These are phyloP conservation scores for Russula olivacea DNA, from an alignment of 768 basidiomycete genomes.

Conservation along the genomic window DNA sequence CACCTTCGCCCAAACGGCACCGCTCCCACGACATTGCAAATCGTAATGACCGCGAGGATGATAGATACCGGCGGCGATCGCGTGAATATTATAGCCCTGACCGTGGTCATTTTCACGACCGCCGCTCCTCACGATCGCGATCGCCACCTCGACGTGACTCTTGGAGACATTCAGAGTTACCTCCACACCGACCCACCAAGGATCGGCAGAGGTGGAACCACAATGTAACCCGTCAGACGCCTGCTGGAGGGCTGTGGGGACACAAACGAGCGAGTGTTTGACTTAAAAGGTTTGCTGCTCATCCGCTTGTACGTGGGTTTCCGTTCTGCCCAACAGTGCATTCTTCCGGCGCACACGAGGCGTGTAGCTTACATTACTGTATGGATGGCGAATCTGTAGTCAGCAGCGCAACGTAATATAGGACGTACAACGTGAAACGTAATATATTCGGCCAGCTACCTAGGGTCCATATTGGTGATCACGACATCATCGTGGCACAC, in stretches of 20 bases:
- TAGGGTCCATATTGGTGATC: too few relatives aligned
- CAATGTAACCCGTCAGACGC: constrained; percentile 26
- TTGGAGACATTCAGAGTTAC: background rate
- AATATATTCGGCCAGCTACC: too few relatives aligned
- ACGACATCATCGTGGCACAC: too few relatives aligned
- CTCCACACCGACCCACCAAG: background rate
- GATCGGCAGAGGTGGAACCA: constrained; percentile 49
- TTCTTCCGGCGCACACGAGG: constrained; percentile 2
- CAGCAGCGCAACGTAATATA: background rate
- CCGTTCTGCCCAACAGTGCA: background rate
- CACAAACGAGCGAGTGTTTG: background rate
- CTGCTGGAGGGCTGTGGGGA: background rate
- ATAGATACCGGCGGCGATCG: constrained; percentile 12
- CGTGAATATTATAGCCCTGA: constrained; percentile 25
- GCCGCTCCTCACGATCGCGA: constrained; percentile 10
- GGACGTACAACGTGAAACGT: too few relatives aligned
- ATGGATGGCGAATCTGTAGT: background rate
- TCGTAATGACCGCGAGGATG: background rate
- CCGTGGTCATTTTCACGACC: constrained; percentile 14
- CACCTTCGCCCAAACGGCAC: constrained; percentile 13
- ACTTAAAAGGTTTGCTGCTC: background rate
- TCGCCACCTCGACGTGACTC: constrained; percentile 28
- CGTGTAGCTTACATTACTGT: too few relatives aligned
- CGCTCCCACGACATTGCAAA: constrained; percentile 2
- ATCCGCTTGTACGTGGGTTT: background rate